Conservation (phyloP, 495 filamentous ascomycete species). For the Neurospora sp. region DNA sequence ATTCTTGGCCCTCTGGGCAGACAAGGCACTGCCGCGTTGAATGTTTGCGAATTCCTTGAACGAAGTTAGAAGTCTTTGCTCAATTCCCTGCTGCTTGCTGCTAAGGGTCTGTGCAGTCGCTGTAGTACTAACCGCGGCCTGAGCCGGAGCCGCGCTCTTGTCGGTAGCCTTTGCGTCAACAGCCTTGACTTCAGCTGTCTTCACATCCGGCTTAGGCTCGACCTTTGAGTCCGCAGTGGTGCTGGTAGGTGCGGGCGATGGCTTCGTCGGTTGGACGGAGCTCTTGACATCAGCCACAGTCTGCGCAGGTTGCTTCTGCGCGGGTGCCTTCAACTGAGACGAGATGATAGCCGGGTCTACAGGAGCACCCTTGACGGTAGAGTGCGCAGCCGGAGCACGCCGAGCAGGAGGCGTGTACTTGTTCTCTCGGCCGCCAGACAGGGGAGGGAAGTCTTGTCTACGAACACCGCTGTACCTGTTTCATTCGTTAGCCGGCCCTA, state of each 20-base stretch:
- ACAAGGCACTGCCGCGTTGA: slow-evolving; percentile 52
- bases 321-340: slow-evolving; percentile 48
- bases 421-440: slow-evolving; percentile 45
- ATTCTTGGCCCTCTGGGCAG: slow-evolving; percentile 58
- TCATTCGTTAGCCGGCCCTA: slow-evolving; percentile 14
- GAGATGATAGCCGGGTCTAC: slow-evolving; percentile 78
- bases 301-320: slow-evolving; percentile 33
- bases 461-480: slow-evolving; percentile 83
- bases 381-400: slow-evolving; percentile 62
- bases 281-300: slow-evolving; percentile 36
- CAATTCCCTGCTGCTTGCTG: slow-evolving; percentile 34
- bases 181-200: slow-evolving; percentile 20
- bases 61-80: slow-evolving; percentile 62
- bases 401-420: slow-evolving; percentile 86
- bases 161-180: slow-evolving; percentile 22
- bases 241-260: slow-evolving; percentile 10
- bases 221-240: slow-evolving; percentile 9
- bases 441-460: slow-evolving; percentile 61
- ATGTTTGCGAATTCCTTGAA: slow-evolving; percentile 70
- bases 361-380: slow-evolving; percentile 63
- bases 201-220: slow-evolving; percentile 4
- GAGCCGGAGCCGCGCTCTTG: slow-evolving; percentile 16
- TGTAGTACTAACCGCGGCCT: slow-evolving; percentile 48
- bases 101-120: slow-evolving; percentile 32
- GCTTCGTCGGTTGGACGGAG: not conserved